phyloP scores from a whole-genome alignment of 176 grass and related monocot genomes.

The Poa pratensis region DNA sequence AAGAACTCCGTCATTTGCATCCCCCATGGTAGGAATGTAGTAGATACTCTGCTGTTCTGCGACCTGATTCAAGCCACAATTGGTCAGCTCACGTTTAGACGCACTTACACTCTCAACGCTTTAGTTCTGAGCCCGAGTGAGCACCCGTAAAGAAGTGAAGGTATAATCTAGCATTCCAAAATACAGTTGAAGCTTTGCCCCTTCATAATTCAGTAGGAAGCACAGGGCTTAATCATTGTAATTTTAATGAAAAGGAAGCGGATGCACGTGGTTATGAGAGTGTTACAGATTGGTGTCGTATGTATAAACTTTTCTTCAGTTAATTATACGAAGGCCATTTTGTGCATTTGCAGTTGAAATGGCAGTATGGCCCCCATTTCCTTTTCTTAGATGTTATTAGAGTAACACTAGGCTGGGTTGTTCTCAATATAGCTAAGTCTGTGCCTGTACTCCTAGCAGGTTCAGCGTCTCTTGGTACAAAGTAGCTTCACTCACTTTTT shows the following conservation, averaged over 20 bases:
- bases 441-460: not conserved
- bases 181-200: not conserved
- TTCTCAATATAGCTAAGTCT: not conserved
- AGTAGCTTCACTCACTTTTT: not conserved
- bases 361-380: not conserved
- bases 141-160: not conserved
- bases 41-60: not conserved
- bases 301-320: not conserved
- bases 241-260: not conserved
- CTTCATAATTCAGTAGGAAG: not conserved
- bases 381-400: not conserved
- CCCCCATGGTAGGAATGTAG: not conserved
- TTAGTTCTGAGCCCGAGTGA: not conserved
- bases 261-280: not conserved
- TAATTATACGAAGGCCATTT: not conserved
- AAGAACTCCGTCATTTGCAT: not conserved
- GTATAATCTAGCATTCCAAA: not conserved
- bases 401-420: not conserved
- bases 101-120: not conserved
- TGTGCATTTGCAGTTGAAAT: conserved; percentile 2
- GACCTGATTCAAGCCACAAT: not conserved
- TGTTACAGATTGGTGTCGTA: not conserved
- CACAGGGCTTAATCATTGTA: not conserved
- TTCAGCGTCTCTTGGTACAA: not conserved
- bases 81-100: not conserved